Percentiles rank a stretch among this genome's conserved stretches.
Evolutionary conservation across 495 filamentous ascomycete species (phyloP).

Genomic region (Trichodelitschia bisporula): DNA sequence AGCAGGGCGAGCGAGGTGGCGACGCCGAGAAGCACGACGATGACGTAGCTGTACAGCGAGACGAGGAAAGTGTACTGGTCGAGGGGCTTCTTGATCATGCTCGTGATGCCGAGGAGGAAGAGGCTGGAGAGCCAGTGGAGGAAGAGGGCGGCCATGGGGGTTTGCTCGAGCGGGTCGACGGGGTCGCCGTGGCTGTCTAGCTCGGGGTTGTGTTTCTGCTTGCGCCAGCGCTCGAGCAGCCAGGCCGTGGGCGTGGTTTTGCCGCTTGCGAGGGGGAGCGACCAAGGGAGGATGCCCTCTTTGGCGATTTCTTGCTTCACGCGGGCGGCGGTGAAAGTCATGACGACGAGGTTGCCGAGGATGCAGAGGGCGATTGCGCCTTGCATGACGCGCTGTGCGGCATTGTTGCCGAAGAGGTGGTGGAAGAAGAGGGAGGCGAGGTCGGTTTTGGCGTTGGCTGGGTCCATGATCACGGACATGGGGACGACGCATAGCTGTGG

Average conservation of each 20-base stretch:
- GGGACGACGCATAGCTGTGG: too few relatives aligned
- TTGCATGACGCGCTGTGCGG: constrained; percentile 6
- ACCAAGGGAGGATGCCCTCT: constrained; percentile 24
- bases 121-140: constrained; percentile 3
- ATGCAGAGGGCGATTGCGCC: constrained; percentile 23
- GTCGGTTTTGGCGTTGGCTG: too few relatives aligned
- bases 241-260: too few relatives aligned
- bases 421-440: constrained; percentile 9
- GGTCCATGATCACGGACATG: too few relatives aligned
- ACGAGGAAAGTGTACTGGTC: too few relatives aligned
- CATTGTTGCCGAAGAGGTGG: constrained; percentile 9
- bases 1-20: too few relatives aligned
- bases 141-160: constrained; percentile 5
- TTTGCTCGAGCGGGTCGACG: constrained; percentile 2
- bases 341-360: constrained; percentile 25
- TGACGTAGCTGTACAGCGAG: too few relatives aligned
- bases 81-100: too few relatives aligned
- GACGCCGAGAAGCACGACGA: too few relatives aligned
- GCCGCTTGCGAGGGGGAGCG: constrained; percentile 20
- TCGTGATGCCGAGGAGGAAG: constrained; percentile 4
- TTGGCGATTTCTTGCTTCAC: constrained; percentile 31
- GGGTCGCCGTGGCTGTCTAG: too few relatives aligned
- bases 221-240: neutral
- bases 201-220: too few relatives aligned
- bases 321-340: constrained; percentile 24